phyloP scores from a whole-genome alignment of 306 rosid genomes.

The Cicer arietinum region DNA sequence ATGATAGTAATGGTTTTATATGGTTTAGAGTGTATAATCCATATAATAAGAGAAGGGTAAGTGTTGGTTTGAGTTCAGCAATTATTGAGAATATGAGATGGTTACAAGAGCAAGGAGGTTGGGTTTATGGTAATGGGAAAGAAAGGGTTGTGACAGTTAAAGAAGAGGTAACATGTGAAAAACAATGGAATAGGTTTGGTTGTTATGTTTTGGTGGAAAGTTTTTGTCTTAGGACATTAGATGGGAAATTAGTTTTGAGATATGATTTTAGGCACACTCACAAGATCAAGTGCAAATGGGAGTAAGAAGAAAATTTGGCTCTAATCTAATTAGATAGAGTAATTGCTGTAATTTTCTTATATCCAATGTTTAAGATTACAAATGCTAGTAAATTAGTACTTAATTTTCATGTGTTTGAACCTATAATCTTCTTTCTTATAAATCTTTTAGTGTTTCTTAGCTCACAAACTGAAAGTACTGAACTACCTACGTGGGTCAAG shows the following conservation, averaged over 20 bases:
- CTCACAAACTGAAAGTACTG: too few species aligned
- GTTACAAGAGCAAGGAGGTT: slow-evolving; percentile 78
- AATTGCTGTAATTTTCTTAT: too few species aligned
- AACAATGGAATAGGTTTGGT: slow-evolving; percentile 61
- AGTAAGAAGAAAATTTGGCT: not conserved
- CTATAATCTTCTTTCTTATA: too few species aligned
- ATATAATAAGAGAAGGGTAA: slow-evolving; percentile 44
- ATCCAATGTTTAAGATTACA: too few species aligned
- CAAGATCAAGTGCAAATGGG: slow-evolving; percentile 62
- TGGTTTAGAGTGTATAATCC: slow-evolving; percentile 64
- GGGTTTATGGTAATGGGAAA: slow-evolving; percentile 63
- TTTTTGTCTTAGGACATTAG: slow-evolving; percentile 63
- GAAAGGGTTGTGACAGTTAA: slow-evolving; percentile 58
- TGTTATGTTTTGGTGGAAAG: slow-evolving; percentile 76
- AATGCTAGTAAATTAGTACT: too few species aligned
- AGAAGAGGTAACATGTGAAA: slow-evolving; percentile 54
- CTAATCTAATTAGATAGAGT: too few species aligned
- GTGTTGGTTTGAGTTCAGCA: slow-evolving; percentile 69
- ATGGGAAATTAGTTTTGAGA: slow-evolving; percentile 60
- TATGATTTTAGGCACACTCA: slow-evolving; percentile 68
- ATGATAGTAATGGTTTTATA: slow-evolving; percentile 53
- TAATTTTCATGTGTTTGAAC: too few species aligned
- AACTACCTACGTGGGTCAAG: too few species aligned
- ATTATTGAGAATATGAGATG: slow-evolving; percentile 69
- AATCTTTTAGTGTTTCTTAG: too few species aligned